Percentiles rank a stretch among this genome's conserved stretches.
Evolutionary conservation across 495 filamentous ascomycete genomes (phyloP).

Genomic region (Neurospora tetrasperma): DNA sequence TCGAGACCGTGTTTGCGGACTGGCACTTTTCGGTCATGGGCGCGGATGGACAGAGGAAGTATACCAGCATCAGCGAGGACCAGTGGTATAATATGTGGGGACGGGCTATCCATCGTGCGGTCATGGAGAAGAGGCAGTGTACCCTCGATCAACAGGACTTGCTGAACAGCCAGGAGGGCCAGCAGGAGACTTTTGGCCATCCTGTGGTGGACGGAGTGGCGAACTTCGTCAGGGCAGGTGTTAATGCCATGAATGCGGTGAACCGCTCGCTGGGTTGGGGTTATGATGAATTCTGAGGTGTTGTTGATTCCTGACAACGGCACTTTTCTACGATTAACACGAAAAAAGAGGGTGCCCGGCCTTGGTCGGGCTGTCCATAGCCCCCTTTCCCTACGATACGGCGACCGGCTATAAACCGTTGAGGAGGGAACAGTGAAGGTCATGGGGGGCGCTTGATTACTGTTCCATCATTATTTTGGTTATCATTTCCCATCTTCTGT

Average conservation of each 20-base stretch:
- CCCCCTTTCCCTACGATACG: too few relatives aligned
- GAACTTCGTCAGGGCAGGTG: conserved; percentile 24
- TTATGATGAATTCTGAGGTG: conserved; percentile 5
- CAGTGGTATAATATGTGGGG: conserved; percentile 41
- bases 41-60: conserved; percentile 24
- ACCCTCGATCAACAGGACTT: conserved; percentile 33
- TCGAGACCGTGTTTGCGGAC: conserved; percentile 43
- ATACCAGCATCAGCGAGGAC: conserved; percentile 36
- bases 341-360: too few relatives aligned
- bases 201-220: conserved; percentile 19
- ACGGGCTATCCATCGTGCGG: conserved; percentile 29
- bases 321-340: too few relatives aligned
- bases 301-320: too few relatives aligned
- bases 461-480: too few relatives aligned
- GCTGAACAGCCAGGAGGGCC: conserved; percentile 23
- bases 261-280: conserved; percentile 41
- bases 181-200: conserved; percentile 16
- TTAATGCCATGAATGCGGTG: conserved; percentile 34
- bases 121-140: conserved; percentile 30
- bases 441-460: too few relatives aligned
- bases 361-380: too few relatives aligned
- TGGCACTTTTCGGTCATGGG: conserved; percentile 38
- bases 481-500: too few relatives aligned
- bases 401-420: too few relatives aligned
- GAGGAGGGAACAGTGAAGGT: too few relatives aligned